Evolutionary conservation across 495 filamentous ascomycete genomes (phyloP).

Genomic region (Talaromyces nanjingensis): DNA sequence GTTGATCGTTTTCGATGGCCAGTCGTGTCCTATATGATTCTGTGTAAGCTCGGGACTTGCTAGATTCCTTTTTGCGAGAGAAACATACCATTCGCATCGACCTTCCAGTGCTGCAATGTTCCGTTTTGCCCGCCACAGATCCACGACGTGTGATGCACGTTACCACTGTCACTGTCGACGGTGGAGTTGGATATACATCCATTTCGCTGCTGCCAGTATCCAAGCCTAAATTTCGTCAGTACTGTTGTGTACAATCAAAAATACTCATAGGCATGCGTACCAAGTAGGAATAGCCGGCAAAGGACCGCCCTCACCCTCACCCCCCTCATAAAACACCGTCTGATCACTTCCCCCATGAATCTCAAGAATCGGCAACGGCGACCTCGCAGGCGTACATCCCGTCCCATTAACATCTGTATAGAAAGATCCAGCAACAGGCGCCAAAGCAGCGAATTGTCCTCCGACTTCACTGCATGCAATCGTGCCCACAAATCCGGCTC

Average conservation of each 20-base stretch:
- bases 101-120: conserved; percentile 38
- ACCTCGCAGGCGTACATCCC: conserved; percentile 26
- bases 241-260: neutral
- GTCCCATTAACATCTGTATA: conserved; percentile 20
- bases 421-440: conserved; percentile 30
- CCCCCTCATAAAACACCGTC: conserved; percentile 26
- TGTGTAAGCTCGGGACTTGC: too few relatives aligned
- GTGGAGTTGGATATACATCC: conserved; percentile 14
- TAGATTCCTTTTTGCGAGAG: neutral
- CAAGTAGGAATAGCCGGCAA: conserved; percentile 24
- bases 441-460: conserved; percentile 40
- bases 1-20: neutral
- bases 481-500: conserved; percentile 46
- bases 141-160: conserved; percentile 15
- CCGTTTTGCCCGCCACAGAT: conserved; percentile 26
- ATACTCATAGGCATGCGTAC: neutral
- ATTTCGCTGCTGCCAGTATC: conserved; percentile 28
- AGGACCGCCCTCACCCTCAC: conserved; percentile 26
- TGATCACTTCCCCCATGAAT: conserved; percentile 43
- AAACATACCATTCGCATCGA: conserved; percentile 25
- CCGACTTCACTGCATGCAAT: conserved; percentile 42
- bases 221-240: conserved; percentile 11
- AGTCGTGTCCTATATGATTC: neutral
- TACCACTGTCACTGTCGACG: neutral
- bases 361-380: conserved; percentile 35